phyloP scores from a whole-genome alignment of 768 basidiomycete genomes.

The Pisolithus marmoratus region DNA sequence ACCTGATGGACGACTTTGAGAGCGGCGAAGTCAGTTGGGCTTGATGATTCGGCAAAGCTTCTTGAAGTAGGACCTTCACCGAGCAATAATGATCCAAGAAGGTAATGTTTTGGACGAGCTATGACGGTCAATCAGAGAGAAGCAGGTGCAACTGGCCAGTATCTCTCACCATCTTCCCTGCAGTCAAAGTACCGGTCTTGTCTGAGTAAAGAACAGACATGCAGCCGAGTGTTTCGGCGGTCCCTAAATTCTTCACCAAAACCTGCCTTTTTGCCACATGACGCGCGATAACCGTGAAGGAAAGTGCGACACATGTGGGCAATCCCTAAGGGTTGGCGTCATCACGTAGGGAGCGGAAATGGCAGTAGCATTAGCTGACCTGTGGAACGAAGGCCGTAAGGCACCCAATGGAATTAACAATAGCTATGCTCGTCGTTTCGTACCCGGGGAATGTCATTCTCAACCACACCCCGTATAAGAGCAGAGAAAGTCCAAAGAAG shows the following conservation, averaged over 20 bases:
- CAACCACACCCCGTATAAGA: slow-evolving; percentile 40
- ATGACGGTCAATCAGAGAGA: not conserved
- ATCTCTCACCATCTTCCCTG: slow-evolving; percentile 39
- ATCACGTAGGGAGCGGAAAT: not conserved
- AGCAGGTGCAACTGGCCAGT: not conserved
- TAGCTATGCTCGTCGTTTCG: slow-evolving; percentile 27
- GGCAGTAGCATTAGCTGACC: slow-evolving; percentile 3
- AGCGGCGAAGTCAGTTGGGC: slow-evolving; percentile 12
- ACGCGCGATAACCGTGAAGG: slow-evolving; percentile 42
- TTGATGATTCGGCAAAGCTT: slow-evolving; percentile 7
- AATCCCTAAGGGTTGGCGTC: slow-evolving; percentile 22
- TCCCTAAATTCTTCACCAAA: slow-evolving; percentile 48
- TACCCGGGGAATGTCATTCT: slow-evolving; percentile 28
- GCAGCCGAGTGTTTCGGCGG: slow-evolving; percentile 48
- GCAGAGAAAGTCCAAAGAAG: slow-evolving; percentile 36
- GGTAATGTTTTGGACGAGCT: slow-evolving; percentile 37
- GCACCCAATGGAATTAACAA: slow-evolving; percentile 35
- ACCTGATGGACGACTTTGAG: slow-evolving; percentile 32
- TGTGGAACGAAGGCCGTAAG: slow-evolving; percentile 39
- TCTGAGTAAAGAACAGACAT: slow-evolving; percentile 52
- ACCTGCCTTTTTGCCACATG: slow-evolving; percentile 44
- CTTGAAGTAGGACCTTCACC: slow-evolving; percentile 12
- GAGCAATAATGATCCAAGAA: slow-evolving; percentile 26
- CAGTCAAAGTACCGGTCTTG: slow-evolving; percentile 48
- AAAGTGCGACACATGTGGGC: slow-evolving; percentile 42